phyloP scores from a whole-genome alignment of 2,329 filamentous ascomycete species.

The Chaetomiaceae sp. region DNA sequence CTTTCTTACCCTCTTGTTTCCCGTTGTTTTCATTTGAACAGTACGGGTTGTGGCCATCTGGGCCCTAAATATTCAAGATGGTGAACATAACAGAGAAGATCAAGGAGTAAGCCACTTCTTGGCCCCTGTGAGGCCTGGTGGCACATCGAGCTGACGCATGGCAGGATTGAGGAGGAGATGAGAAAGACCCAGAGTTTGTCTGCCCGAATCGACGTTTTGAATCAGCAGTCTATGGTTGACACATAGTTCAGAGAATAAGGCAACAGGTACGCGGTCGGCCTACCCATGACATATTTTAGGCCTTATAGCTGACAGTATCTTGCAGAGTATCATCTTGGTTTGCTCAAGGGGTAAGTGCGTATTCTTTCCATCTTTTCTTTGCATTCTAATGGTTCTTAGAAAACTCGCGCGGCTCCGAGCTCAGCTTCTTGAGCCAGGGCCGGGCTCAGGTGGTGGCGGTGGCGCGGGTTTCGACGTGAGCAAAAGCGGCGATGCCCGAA shows the following conservation, averaged over 20 bases:
- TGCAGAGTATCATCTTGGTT: slow-evolving; percentile 92
- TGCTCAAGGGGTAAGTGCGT: slow-evolving; percentile 78
- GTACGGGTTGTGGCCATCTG: slow-evolving; percentile 4
- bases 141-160: slow-evolving; percentile 20
- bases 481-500: slow-evolving; percentile 93
- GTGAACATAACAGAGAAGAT: slow-evolving; percentile 99
- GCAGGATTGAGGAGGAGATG: slow-evolving; percentile 99
- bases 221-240: slow-evolving; percentile 17
- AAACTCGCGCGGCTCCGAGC: slow-evolving; percentile 93
- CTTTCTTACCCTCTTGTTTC: slow-evolving; percentile 1
- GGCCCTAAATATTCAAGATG: slow-evolving; percentile 52
- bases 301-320: slow-evolving; percentile 5
- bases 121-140: slow-evolving; percentile 1
- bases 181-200: slow-evolving; percentile 88
- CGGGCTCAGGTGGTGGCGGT: slow-evolving; percentile 68
- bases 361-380: not conserved
- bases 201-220: not conserved
- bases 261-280: slow-evolving; percentile 65
- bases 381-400: slow-evolving; percentile 40
- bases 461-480: slow-evolving; percentile 89
- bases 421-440: slow-evolving; percentile 84
- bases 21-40: slow-evolving; percentile 1
- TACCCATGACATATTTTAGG: not conserved
- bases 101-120: slow-evolving; percentile 81
- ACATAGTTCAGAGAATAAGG: slow-evolving; percentile 77